Evolutionary conservation across 2,329 filamentous ascomycete genomes (phyloP).

Genomic region (Xylariaceae sp.): DNA sequence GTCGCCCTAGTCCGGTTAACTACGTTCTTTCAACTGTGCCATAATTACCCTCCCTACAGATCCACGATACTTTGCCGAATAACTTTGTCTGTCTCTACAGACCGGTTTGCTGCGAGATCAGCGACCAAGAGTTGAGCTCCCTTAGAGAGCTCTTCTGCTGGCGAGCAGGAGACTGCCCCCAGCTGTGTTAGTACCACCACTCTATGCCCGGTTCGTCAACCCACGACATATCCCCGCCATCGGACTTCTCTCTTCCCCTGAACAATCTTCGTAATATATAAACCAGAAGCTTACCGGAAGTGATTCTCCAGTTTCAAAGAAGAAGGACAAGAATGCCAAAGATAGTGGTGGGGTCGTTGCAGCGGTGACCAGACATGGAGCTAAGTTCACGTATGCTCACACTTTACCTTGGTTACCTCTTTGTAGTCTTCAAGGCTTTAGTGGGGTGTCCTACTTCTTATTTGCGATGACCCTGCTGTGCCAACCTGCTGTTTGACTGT

Average conservation of each 20-base stretch:
- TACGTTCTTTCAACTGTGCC: slow-evolving; percentile 2
- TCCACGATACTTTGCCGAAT: slow-evolving; percentile 6
- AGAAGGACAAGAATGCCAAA: slow-evolving; percentile 45
- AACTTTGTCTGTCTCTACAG: slow-evolving; percentile 1
- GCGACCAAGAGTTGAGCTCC: slow-evolving; percentile 32
- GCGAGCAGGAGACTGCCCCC: slow-evolving; percentile 44
- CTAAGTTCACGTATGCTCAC: slow-evolving; percentile 41
- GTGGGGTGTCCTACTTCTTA: neutral
- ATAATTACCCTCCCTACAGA: neutral
- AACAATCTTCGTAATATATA: slow-evolving; percentile 37
- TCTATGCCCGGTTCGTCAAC: slow-evolving; percentile 46
- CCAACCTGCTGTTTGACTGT: neutral
- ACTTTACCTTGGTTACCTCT: slow-evolving; percentile 2
- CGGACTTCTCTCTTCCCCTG: slow-evolving; percentile 37
- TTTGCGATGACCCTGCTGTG: slow-evolving; percentile 33
- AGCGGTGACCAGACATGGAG: slow-evolving; percentile 45
- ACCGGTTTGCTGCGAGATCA: slow-evolving; percentile 14
- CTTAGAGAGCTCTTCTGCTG: slow-evolving; percentile 42
- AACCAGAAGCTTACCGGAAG: slow-evolving; percentile 41
- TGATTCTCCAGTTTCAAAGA: slow-evolving; percentile 43
- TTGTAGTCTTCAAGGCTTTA: slow-evolving; percentile 18
- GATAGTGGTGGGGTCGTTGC: slow-evolving; percentile 43
- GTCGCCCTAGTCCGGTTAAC: slow-evolving; percentile 12
- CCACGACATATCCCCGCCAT: slow-evolving; percentile 39
- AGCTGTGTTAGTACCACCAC: slow-evolving; percentile 36